Conservation (phyloP, 2,329 filamentous ascomycete genomes). For the Aspergillus neoniger region DNA sequence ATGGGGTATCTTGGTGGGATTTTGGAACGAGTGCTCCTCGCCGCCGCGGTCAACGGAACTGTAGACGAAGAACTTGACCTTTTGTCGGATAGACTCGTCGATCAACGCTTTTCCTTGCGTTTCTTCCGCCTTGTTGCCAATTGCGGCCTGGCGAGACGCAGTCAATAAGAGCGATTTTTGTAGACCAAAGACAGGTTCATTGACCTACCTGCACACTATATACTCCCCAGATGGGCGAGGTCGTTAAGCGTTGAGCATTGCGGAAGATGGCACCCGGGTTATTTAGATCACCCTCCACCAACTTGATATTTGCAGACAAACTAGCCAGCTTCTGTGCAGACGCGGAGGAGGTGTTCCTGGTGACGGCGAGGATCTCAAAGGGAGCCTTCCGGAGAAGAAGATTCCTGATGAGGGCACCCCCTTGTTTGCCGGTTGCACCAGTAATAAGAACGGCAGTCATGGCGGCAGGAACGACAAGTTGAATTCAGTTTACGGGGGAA, state of each 20-base stretch:
- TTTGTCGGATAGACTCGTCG: slow-evolving; percentile 52
- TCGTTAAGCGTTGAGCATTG: slow-evolving; percentile 40
- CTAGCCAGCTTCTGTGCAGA: slow-evolving; percentile 53
- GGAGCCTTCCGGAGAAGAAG: slow-evolving; percentile 30
- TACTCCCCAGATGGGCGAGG: slow-evolving; percentile 58
- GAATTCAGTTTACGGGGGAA: too few relatives aligned
- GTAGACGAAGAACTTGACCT: slow-evolving; percentile 65
- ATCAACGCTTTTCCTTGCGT: background rate
- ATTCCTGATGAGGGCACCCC: slow-evolving; percentile 37
- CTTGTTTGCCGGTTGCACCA: slow-evolving; percentile 35
- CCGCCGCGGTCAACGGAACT: slow-evolving; percentile 63
- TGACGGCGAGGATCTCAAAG: slow-evolving; percentile 61
- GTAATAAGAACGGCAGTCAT: slow-evolving; percentile 20
- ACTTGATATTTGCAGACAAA: slow-evolving; percentile 51
- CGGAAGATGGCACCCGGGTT: slow-evolving; percentile 54
- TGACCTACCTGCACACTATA: slow-evolving; percentile 60
- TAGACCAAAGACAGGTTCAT: background rate
- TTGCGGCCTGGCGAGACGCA: background rate
- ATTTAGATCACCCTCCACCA: slow-evolving; percentile 62
- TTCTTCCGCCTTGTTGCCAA: background rate
- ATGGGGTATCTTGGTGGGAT: slow-evolving; percentile 60
- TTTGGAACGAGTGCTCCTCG: slow-evolving; percentile 55
- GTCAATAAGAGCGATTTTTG: background rate
- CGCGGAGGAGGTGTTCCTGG: slow-evolving; percentile 56
- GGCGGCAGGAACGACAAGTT: slow-evolving; percentile 2